These are phyloP conservation scores for Phytophthora pluvialis DNA, from an alignment of 352 stramenopile species.

Conservation along the genomic window DNA sequence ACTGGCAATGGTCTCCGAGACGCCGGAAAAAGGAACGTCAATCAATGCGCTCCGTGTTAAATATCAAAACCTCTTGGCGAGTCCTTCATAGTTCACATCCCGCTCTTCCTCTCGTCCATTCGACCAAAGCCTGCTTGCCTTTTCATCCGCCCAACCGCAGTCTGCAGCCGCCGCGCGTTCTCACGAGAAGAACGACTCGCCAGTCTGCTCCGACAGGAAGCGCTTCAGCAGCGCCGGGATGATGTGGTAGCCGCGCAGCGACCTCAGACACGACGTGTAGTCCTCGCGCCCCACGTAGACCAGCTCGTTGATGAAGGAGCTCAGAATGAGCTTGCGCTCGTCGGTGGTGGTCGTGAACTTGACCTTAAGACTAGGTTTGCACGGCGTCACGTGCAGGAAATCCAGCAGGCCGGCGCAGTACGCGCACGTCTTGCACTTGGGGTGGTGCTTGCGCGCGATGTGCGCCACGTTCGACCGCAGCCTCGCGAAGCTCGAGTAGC, in stretches of 20 bases:
- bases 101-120: neutral
- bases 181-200: slow-evolving; percentile 55
- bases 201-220: slow-evolving; percentile 56
- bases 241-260: slow-evolving; percentile 50
- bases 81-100: slow-evolving; percentile 11
- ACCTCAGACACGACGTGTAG: slow-evolving; percentile 40
- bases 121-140: slow-evolving; percentile 2
- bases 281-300: slow-evolving; percentile 33
- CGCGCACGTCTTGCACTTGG: slow-evolving; percentile 45
- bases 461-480: slow-evolving; percentile 55
- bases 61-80: slow-evolving; percentile 20
- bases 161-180: neutral
- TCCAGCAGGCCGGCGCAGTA: slow-evolving; percentile 57
- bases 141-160: neutral
- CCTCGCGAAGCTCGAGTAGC: slow-evolving; percentile 68
- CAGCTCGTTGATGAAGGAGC: slow-evolving; percentile 55
- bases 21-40: neutral
- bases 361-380: slow-evolving; percentile 55
- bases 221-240: slow-evolving; percentile 52
- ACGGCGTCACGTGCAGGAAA: slow-evolving; percentile 48
- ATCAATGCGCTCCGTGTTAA: slow-evolving; percentile 11
- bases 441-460: slow-evolving; percentile 56
- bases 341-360: slow-evolving; percentile 57
- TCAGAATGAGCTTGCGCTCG: slow-evolving; percentile 49
- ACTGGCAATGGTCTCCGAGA: too few species aligned